phyloP scores from a whole-genome alignment of 2,329 filamentous ascomycete genomes.

The Podosphaera xanthii region DNA sequence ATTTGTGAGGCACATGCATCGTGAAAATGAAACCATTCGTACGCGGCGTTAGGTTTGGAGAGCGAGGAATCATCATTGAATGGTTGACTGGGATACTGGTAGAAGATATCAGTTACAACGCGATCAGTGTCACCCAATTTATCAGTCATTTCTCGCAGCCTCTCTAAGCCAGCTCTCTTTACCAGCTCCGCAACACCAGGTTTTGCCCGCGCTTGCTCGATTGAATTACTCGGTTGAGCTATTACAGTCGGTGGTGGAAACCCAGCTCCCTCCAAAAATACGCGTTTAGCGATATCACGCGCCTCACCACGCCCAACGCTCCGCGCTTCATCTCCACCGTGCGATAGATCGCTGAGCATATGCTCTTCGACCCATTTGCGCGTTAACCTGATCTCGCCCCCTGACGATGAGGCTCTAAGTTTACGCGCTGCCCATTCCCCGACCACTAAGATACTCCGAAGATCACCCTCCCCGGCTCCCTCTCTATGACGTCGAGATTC shows the following conservation, averaged over 20 bases:
- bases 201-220: conserved; percentile 25
- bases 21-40: conserved; percentile 92
- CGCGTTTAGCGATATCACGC: conserved; percentile 53
- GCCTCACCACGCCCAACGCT: conserved; percentile 48
- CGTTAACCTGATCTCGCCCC: conserved; percentile 29
- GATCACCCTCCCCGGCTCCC: conserved; percentile 45
- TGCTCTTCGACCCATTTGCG: conserved; percentile 57
- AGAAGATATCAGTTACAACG: conserved; percentile 64
- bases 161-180: conserved; percentile 50
- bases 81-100: conserved; percentile 62
- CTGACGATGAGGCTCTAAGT: conserved; percentile 27
- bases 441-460: conserved; percentile 66
- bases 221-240: conserved; percentile 10
- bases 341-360: conserved; percentile 41
- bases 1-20: conserved; percentile 60
- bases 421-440: conserved; percentile 68
- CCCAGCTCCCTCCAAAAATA: conserved; percentile 59
- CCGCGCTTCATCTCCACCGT: conserved; percentile 48
- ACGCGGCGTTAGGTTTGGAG: conserved; percentile 56
- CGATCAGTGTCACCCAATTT: conserved; percentile 58
- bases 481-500: conserved; percentile 47
- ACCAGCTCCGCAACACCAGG: conserved; percentile 50
- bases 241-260: conserved; percentile 24
- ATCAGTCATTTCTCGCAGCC: conserved; percentile 53
- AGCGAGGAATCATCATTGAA: conserved; percentile 87